Evolutionary conservation across 257 asterid species (phyloP).

Genomic region (Scutellaria barbata): DNA sequence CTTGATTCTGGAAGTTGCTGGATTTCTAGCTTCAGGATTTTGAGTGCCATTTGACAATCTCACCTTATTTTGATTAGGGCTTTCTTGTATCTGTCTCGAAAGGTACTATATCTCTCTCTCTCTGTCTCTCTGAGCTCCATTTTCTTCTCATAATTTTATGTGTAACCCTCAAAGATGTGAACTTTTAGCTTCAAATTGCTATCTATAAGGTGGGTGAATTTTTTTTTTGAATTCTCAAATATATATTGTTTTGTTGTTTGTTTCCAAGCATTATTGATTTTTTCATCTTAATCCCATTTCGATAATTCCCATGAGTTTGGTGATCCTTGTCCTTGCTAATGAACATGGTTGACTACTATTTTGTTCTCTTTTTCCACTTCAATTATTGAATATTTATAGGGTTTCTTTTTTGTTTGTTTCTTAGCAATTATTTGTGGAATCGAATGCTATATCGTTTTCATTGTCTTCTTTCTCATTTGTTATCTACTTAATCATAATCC

Average conservation of each 20-base stretch:
- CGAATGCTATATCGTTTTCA: conserved; percentile 5
- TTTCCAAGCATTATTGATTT: not conserved
- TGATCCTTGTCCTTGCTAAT: conserved; percentile 27
- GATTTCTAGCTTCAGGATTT: not conserved
- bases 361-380: conserved; percentile 31
- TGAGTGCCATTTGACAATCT: conserved; percentile 20
- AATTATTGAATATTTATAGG: conserved; percentile 30
- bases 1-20: conserved; percentile 25
- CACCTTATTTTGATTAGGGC: conserved; percentile 47
- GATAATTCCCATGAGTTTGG: conserved; percentile 29
- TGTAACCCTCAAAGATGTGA: too few species aligned
- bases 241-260: not conserved
- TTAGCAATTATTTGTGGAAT: conserved; percentile 31
- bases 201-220: conserved; percentile 9
- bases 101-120: conserved; percentile 40
- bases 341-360: conserved; percentile 32
- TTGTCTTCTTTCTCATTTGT: conserved; percentile 30
- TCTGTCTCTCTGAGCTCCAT: not conserved
- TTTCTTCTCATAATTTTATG: too few species aligned
- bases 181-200: not conserved
- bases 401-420: conserved; percentile 26
- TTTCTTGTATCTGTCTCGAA: conserved; percentile 32
- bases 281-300: conserved; percentile 22
- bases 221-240: too few species aligned
- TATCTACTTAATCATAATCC: not conserved